These are phyloP conservation scores for Colletotrichum euphorbiae DNA, from an alignment of 2,329 filamentous ascomycete genomes.

Conservation along the genomic window DNA sequence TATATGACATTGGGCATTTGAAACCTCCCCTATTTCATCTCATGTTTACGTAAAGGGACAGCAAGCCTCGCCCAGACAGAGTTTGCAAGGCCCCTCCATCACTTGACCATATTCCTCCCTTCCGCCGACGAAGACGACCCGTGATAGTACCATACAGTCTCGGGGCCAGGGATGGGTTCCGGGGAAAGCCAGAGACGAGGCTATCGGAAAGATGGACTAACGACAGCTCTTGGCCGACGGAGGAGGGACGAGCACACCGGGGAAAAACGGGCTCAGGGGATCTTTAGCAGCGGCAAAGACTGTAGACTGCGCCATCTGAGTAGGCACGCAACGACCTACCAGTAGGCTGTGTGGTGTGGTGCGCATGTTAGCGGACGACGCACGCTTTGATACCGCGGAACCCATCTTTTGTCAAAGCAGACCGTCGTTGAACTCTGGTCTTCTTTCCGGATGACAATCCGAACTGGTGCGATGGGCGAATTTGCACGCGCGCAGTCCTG, in stretches of 20 bases:
- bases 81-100: conserved; percentile 28
- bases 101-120: conserved; percentile 25
- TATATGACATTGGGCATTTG: conserved; percentile 25
- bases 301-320: neutral
- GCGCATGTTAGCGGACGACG: conserved; percentile 14
- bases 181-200: neutral
- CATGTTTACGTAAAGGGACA: conserved; percentile 7
- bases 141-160: conserved; percentile 1
- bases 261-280: conserved; percentile 3
- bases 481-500: conserved; percentile 1
- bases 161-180: neutral
- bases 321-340: neutral
- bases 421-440: conserved; percentile 4
- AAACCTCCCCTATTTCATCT: conserved; percentile 36
- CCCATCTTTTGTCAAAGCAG: conserved; percentile 35
- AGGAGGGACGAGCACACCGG: conserved; percentile 12
- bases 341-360: conserved; percentile 14
- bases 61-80: conserved; percentile 33
- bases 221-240: neutral
- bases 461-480: conserved; percentile 24
- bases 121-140: conserved; percentile 11
- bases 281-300: neutral
- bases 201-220: neutral
- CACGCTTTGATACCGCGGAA: conserved; percentile 32
- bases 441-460: conserved; percentile 37